Percentiles rank a stretch among this genome's conserved stretches.
Evolutionary conservation across 2,329 filamentous ascomycete species (phyloP).

Genomic region (Xylaria sp.): DNA sequence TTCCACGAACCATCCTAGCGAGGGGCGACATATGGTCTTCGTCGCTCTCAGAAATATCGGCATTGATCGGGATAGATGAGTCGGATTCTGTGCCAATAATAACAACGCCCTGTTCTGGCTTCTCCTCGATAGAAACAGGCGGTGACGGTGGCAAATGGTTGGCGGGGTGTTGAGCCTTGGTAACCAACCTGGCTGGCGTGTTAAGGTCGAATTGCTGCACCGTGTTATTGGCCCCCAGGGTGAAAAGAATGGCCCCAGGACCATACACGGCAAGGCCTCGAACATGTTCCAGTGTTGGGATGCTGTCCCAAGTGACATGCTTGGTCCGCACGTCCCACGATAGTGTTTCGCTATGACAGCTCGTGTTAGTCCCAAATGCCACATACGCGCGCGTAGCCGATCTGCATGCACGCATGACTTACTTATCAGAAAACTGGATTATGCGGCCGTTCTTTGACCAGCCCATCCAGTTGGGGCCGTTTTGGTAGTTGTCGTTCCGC

Average conservation of each 20-base stretch:
- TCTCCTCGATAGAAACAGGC: slow-evolving; percentile 79
- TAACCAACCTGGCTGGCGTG: slow-evolving; percentile 77
- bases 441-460: slow-evolving; percentile 99
- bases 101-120: slow-evolving; percentile 58
- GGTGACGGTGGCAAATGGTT: slow-evolving; percentile 80
- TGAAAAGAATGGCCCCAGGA: slow-evolving; percentile 89
- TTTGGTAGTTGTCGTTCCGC: slow-evolving; percentile 72
- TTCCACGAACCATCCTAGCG: slow-evolving; percentile 74
- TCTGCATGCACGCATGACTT: slow-evolving; percentile 46
- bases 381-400: slow-evolving; percentile 55
- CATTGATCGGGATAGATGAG: slow-evolving; percentile 60
- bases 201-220: slow-evolving; percentile 96
- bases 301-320: slow-evolving; percentile 85
- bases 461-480: slow-evolving; percentile 91
- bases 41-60: slow-evolving; percentile 73
- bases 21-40: slow-evolving; percentile 78
- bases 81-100: slow-evolving; percentile 61
- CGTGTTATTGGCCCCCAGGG: slow-evolving; percentile 83
- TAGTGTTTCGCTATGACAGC: slow-evolving; percentile 73
- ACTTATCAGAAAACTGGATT: slow-evolving; percentile 91
- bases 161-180: slow-evolving; percentile 85
- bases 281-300: slow-evolving; percentile 83
- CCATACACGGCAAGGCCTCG: slow-evolving; percentile 87
- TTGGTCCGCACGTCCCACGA: slow-evolving; percentile 99
- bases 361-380: slow-evolving; percentile 40